Evolutionary conservation across 768 basidiomycete genomes (phyloP).

Genomic region (Cubamyces lactineus): DNA sequence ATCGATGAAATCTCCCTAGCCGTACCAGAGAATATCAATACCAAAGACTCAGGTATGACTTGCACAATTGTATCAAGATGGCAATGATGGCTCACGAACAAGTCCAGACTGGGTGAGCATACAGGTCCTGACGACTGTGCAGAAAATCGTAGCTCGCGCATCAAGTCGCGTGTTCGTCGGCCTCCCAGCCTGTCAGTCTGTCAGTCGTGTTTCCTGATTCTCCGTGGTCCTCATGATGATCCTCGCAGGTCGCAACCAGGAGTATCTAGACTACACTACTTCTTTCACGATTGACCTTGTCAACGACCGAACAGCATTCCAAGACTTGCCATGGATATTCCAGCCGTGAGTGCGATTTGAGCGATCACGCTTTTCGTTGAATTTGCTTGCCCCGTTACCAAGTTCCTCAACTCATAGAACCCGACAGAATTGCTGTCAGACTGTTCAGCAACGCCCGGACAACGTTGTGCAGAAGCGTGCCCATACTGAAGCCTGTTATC

Average conservation of each 20-base stretch:
- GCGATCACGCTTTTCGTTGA: too few relatives aligned
- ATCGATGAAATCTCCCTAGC: conserved; percentile 31
- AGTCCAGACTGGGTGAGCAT: conserved; percentile 30
- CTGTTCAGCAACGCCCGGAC: not conserved
- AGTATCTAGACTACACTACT: conserved; percentile 39
- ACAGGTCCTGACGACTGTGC: conserved; percentile 22
- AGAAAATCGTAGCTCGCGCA: conserved; percentile 32
- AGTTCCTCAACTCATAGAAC: too few relatives aligned
- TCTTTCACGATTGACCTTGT: conserved; percentile 36
- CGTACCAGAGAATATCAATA: conserved; percentile 36
- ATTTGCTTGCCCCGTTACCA: too few relatives aligned
- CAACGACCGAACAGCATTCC: conserved; percentile 26
- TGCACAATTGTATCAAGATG: not conserved
- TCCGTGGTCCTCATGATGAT: too few relatives aligned
- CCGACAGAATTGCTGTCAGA: not conserved
- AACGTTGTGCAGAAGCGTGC: not conserved
- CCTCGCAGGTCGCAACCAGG: conserved; percentile 42
- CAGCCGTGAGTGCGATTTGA: conserved; percentile 31
- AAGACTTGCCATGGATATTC: conserved; percentile 38
- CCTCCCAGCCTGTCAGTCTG: conserved; percentile 36
- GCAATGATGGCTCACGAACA: not conserved
- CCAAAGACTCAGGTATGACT: conserved; percentile 12
- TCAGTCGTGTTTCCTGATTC: too few relatives aligned
- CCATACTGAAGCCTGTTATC: conserved; percentile 18
- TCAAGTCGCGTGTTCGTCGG: conserved; percentile 40